Evolutionary conservation across 169 alveolate genomes (phyloP).

Genomic region (Eimeria zaria): DNA sequence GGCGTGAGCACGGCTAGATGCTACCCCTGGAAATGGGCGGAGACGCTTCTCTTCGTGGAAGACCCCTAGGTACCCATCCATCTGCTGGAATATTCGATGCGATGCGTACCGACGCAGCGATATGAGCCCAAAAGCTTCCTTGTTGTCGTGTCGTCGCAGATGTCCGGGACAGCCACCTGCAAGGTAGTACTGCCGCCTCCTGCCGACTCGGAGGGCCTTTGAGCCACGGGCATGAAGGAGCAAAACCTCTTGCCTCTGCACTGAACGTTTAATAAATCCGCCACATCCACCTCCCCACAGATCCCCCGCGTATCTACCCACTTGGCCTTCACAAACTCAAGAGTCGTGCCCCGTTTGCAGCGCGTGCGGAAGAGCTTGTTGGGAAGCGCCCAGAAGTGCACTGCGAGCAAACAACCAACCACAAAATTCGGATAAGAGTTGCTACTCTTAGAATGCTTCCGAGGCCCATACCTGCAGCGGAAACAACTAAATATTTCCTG

Average conservation of each 20-base stretch:
- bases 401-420: background rate
- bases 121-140: slow-evolving; percentile 42
- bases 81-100: background rate
- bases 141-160: slow-evolving; percentile 2
- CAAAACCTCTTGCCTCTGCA: slow-evolving; percentile 47
- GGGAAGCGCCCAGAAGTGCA: slow-evolving; percentile 66
- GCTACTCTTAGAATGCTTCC: background rate
- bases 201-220: background rate
- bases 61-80: too few relatives aligned
- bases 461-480: background rate
- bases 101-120: slow-evolving; percentile 50
- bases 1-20: background rate
- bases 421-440: background rate
- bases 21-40: background rate
- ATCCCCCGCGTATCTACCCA: slow-evolving; percentile 33
- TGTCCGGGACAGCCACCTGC: slow-evolving; percentile 32
- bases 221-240: slow-evolving; percentile 23
- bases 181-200: background rate
- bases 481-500: background rate
- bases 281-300: slow-evolving; percentile 36
- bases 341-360: slow-evolving; percentile 47
- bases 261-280: slow-evolving; percentile 11
- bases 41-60: background rate
- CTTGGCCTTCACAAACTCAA: slow-evolving; percentile 49
- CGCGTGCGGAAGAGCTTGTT: slow-evolving; percentile 14